Evolutionary conservation across 1,139 yeast genomes (phyloP).

Genomic region (Zygoascus sp.): DNA sequence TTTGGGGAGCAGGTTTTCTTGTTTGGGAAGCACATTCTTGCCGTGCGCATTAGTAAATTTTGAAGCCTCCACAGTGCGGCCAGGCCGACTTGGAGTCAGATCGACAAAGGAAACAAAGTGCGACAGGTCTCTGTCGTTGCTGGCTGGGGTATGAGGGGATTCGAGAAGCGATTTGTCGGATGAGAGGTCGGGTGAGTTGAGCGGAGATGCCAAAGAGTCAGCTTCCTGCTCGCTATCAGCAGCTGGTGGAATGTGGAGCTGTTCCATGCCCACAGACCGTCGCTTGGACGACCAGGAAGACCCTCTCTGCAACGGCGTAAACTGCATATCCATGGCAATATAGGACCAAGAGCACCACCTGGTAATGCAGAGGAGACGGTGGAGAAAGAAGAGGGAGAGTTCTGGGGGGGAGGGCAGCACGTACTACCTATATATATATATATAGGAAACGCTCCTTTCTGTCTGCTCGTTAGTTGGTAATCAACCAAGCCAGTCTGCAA

Average conservation of each 20-base stretch:
- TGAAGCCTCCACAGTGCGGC: neutral
- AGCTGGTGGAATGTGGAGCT: neutral
- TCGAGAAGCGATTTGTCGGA: neutral
- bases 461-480: too few relatives aligned
- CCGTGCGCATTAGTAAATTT: neutral
- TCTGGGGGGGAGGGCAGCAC: neutral
- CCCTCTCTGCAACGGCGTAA: neutral
- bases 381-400: neutral
- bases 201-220: neutral
- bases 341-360: neutral
- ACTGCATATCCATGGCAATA: neutral
- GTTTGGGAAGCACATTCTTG: constrained; percentile 1
- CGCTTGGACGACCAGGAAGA: constrained; percentile 2
- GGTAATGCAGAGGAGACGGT: neutral
- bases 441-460: too few relatives aligned
- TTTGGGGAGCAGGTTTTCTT: neutral
- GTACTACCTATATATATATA: too few relatives aligned
- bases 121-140: neutral
- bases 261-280: constrained; percentile 1
- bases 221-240: neutral
- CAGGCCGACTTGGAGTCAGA: neutral
- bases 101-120: neutral
- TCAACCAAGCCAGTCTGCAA: neutral
- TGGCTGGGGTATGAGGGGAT: constrained; percentile 5
- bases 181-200: neutral